Evolutionary conservation across 2,329 filamentous ascomycete genomes (phyloP), one percentile per base, ranked within the genome.

Genomic region (Sporothrix brasiliensis): DNA sequence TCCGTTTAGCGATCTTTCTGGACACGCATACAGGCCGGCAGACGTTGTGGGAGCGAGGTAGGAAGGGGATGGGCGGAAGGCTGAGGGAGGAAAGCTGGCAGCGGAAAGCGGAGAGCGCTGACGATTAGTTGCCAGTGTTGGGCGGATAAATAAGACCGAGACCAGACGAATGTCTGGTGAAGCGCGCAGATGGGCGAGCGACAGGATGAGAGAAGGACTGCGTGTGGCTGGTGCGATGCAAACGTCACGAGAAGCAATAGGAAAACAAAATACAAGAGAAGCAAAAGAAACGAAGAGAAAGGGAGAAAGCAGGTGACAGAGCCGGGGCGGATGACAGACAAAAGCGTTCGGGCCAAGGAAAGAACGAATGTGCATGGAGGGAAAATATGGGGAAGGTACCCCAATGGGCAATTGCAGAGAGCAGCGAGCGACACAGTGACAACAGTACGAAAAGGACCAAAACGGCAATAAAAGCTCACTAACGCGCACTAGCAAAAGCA

Each of bases 321-420:
- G 50, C 41, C 13, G 53, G 53, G 66, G 34, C 30, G 69, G 66
- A 61, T 49, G 60, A 65, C 58, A 50, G 53, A 47, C 19, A 60
- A 61, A 69, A 68, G 58, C 61, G 65, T 68, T 47, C 67, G 34
- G 34, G 50, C 47, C 44, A 44, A 53, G 58, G 52, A 60, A 66
- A 56, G 70, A 71, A 67, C 65, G 56, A 68, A 47, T 27, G 34
- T 65, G 27, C 30, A 34, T 44, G 66, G 66, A 71, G 39, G 54
- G 52, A 54, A 71, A 71, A 71, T 69, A 71, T 69, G 70, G 70
- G 70, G 70, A 69, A 68, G 66, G 60, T 69, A n/a, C 41, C 34
- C 54, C 54, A 68, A 58, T 58, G 54, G 54, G 44, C 65, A 67
- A 63, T 61, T 60, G 52, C 47, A 60, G 21, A 56, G 14, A 56